These are phyloP conservation scores for Cytospora chrysosperma DNA, from an alignment of 2,329 filamentous ascomycete genomes.

Conservation along the genomic window DNA sequence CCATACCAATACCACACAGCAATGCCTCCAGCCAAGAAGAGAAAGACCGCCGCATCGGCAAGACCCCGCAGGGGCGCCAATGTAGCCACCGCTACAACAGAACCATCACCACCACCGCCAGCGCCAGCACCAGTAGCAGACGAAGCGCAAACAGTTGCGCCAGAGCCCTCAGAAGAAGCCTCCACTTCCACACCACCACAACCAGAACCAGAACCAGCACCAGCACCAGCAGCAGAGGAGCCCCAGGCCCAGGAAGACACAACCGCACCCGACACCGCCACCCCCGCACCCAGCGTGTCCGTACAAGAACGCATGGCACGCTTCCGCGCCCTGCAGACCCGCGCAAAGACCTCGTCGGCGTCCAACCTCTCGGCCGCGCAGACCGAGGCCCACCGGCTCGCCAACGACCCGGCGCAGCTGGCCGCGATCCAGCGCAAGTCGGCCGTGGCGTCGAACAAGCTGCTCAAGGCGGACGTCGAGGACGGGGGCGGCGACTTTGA, in stretches of 20 bases:
- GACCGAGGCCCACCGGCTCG: conserved; percentile 75
- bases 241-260: conserved; percentile 9
- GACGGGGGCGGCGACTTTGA: conserved; percentile 89
- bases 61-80: conserved; percentile 13
- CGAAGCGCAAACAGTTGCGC: conserved; percentile 9
- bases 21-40: conserved; percentile 35
- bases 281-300: conserved; percentile 37
- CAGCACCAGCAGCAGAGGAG: conserved; percentile 16
- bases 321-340: conserved; percentile 84
- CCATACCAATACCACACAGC: conserved; percentile 9
- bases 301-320: conserved; percentile 70
- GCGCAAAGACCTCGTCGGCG: conserved; percentile 69
- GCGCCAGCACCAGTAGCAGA: conserved; percentile 9
- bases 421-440: conserved; percentile 79
- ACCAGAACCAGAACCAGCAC: conserved; percentile 1
- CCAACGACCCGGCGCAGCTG: conserved; percentile 74
- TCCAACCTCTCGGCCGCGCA: conserved; percentile 82
- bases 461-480: conserved; percentile 88
- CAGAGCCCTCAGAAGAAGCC: conserved; percentile 15
- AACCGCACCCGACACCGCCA: conserved; percentile 8
- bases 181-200: conserved; percentile 16
- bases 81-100: conserved; percentile 16
- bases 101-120: conserved; percentile 21
- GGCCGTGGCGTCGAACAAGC: conserved; percentile 85
- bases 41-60: conserved; percentile 30